phyloP scores from a whole-genome alignment of 2,329 filamentous ascomycete genomes.

The Biscogniauxia marginata region DNA sequence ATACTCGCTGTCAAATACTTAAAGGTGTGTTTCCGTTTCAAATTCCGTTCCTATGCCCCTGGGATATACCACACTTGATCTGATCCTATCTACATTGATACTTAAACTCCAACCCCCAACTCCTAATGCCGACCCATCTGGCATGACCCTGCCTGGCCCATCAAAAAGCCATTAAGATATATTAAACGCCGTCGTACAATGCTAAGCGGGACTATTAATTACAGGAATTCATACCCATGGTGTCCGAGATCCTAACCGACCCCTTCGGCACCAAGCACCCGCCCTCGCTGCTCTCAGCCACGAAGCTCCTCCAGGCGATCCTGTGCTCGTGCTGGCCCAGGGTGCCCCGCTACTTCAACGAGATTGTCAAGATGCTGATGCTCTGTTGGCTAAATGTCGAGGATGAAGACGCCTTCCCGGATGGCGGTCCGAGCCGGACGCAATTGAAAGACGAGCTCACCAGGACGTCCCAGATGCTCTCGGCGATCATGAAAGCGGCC shows the following conservation, averaged over 20 bases:
- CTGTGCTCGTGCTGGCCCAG: conserved; percentile 69
- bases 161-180: too few species aligned
- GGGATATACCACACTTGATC: too few species aligned
- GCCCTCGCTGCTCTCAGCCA: conserved; percentile 51
- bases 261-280: conserved; percentile 62
- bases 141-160: neutral
- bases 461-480: conserved; percentile 34
- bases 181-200: conserved; percentile 5
- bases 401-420: conserved; percentile 31
- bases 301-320: conserved; percentile 53
- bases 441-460: conserved; percentile 36
- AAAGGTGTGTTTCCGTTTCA: conserved; percentile 45
- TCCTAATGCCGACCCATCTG: neutral
- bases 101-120: neutral
- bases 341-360: conserved; percentile 58
- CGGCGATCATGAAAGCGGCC: conserved; percentile 32
- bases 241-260: conserved; percentile 64
- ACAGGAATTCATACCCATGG: conserved; percentile 65
- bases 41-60: too few species aligned
- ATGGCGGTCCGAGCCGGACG: conserved; percentile 7
- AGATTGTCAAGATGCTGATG: conserved; percentile 61
- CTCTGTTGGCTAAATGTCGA: conserved; percentile 61
- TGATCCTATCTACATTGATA: too few species aligned
- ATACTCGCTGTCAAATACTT: conserved; percentile 67
- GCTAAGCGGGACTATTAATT: too few species aligned